Base-by-base conservation (phyloP, 1,284 basidiomycete species). In the Gomphus bonarii region DNA sequence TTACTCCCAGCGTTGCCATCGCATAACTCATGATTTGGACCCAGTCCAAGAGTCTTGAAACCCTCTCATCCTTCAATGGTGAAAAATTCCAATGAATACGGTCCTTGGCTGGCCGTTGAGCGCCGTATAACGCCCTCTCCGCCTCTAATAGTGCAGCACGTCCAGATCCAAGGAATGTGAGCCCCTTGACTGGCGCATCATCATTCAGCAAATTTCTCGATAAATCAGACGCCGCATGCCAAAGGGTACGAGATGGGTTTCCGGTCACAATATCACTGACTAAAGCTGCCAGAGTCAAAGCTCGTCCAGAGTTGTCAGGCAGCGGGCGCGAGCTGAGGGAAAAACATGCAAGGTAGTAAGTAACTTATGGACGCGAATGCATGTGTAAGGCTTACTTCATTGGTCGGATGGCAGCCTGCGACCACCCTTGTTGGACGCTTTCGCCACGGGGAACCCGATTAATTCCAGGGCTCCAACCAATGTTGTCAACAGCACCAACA, bases 61-160 rank as follows among this genome's bases (percentile, higher is more conserved):
- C 84, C 20, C 83, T 75, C 49, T 75, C 72, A 60, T 88, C 85
- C 62, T 87, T 84, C 43, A 82, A 72, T 0, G 82, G 76, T 20
- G 81, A 73, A 64, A 86, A 87, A 35, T 31, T 55, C 53, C 54
- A 59, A 28, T 55, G 38, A 11, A 55, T 55, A 18, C 85, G 73
- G 48, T 87, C 79, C 60, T 74, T 74, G 11, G 83, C 80, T 56
- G 73, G 72, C 44, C 85, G 77, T n/a, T 70, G 62, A 59, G 69
- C 72, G 11, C 75, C 75, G 63, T 80, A 87, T 52, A 88, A 72
- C 1, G 85, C 85, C 30, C 71, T 70, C 16, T 76, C 64, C 2
- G 81, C 83, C 30, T 65, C 66, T 25, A 63, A 64, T 49, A 88
- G 68, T 2, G 81, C 83, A 16, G 71, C 73, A 1, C 81, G 79